phyloP scores from a whole-genome alignment of 2,329 filamentous ascomycete species.

The Colletotrichum musicola region DNA sequence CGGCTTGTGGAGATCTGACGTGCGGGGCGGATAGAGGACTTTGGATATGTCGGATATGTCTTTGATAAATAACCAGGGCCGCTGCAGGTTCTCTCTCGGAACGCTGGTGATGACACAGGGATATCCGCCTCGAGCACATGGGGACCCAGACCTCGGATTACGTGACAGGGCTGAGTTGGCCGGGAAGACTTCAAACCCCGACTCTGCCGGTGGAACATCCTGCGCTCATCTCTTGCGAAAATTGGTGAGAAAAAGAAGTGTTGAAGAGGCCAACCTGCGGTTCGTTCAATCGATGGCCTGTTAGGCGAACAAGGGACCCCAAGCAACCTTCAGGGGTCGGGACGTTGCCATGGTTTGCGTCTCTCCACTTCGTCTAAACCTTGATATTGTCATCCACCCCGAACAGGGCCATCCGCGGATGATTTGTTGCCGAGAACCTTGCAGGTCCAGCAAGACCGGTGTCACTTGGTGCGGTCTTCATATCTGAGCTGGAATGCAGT shows the following conservation, averaged over 20 bases:
- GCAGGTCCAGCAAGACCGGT: not conserved
- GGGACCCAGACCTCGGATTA: not conserved
- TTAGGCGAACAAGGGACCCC: conserved; percentile 8
- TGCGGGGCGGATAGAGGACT: not conserved
- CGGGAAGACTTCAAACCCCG: not conserved
- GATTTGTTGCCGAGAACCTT: not conserved
- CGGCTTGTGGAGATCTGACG: conserved; percentile 3
- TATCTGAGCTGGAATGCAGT: not conserved
- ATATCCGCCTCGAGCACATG: conserved; percentile 5
- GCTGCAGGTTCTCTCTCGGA: not conserved
- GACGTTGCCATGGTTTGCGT: not conserved
- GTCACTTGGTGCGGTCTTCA: conserved; percentile 3
- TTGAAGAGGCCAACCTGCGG: not conserved
- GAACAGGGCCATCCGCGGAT: conserved; percentile 13
- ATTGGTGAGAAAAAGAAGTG: not conserved
- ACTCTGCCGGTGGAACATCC: conserved; percentile 4
- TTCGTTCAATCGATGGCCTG: not conserved
- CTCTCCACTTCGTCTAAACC: conserved; percentile 18
- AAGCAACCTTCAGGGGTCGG: conserved; percentile 14
- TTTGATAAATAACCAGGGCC: not conserved
- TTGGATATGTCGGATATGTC: conserved; percentile 1
- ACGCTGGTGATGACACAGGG: conserved; percentile 2
- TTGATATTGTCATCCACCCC: conserved; percentile 13
- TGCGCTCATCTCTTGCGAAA: not conserved
- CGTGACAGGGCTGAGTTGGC: conserved; percentile 9